phyloP scores from a whole-genome alignment of 1,284 basidiomycete genomes.

The Irpex sp. region DNA sequence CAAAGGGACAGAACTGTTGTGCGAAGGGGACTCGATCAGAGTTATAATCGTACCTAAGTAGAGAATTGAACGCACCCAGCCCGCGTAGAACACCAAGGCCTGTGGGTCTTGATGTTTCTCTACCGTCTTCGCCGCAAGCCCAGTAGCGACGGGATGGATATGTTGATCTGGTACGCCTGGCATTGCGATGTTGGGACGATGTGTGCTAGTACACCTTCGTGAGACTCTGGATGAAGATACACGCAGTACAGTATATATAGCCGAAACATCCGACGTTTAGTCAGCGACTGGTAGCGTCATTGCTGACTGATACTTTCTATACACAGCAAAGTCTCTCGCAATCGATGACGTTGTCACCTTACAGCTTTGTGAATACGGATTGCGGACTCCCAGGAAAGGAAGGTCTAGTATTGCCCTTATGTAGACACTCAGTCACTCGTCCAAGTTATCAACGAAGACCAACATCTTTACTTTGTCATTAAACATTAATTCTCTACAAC shows the following conservation, averaged over 20 bases:
- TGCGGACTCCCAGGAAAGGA: neutral
- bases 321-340: neutral
- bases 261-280: neutral
- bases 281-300: neutral
- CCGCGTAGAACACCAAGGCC: slow-evolving; percentile 57
- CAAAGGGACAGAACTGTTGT: slow-evolving; percentile 63
- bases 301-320: neutral
- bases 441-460: too few species aligned
- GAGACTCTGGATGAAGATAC: neutral
- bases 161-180: slow-evolving; percentile 38
- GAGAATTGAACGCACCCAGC: slow-evolving; percentile 43
- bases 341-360: neutral
- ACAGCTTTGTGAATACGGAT: neutral
- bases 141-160: slow-evolving; percentile 57
- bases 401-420: neutral
- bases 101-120: slow-evolving; percentile 44
- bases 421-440: neutral
- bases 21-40: neutral
- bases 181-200: neutral
- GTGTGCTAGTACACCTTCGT: neutral
- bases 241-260: neutral
- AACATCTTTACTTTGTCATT: neutral
- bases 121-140: slow-evolving; percentile 50
- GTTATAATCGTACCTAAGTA: neutral
- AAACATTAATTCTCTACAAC: neutral